Evolutionary conservation across 2,329 filamentous ascomycete genomes (phyloP).

Genomic region (Pyricularia sp.): DNA sequence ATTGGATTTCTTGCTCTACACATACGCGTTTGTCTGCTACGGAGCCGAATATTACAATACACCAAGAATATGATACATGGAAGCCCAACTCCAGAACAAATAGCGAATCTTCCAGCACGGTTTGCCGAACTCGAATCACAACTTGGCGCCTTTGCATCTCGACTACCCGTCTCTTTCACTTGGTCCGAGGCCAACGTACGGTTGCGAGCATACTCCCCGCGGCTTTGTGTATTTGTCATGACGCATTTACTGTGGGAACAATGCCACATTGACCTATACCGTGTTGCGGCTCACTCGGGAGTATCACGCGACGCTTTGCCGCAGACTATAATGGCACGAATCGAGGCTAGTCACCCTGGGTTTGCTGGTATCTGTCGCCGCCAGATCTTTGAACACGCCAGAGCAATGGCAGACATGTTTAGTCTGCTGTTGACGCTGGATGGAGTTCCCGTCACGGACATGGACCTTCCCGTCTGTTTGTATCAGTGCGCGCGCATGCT

Average conservation of each 20-base stretch:
- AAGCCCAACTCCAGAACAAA: slow-evolving; percentile 23
- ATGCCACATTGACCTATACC: slow-evolving; percentile 44
- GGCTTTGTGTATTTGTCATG: slow-evolving; percentile 45
- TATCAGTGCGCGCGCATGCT: slow-evolving; percentile 42
- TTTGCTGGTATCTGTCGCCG: slow-evolving; percentile 35
- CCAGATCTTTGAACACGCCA: slow-evolving; percentile 39
- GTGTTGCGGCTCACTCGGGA: slow-evolving; percentile 32
- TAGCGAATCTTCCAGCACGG: slow-evolving; percentile 30
- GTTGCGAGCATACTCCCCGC: slow-evolving; percentile 41
- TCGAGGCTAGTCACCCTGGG: slow-evolving; percentile 24
- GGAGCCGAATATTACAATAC: slow-evolving; percentile 40
- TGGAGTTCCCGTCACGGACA: slow-evolving; percentile 36
- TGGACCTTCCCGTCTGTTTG: slow-evolving; percentile 41
- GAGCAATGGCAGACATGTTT: slow-evolving; percentile 43
- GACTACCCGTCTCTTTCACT: slow-evolving; percentile 41
- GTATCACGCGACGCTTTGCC: slow-evolving; percentile 36
- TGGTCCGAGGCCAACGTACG: slow-evolving; percentile 44
- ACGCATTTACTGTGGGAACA: slow-evolving; percentile 48
- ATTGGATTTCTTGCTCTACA: slow-evolving; percentile 43
- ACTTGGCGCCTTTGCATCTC: slow-evolving; percentile 36
- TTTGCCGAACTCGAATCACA: slow-evolving; percentile 33
- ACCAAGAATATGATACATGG: slow-evolving; percentile 27
- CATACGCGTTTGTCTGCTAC: slow-evolving; percentile 41
- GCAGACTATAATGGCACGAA: slow-evolving; percentile 25
- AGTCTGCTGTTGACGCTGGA: slow-evolving; percentile 35